These are phyloP conservation scores for Quercus tomentella DNA, from an alignment of 331 rosid species.

Conservation along the genomic window DNA sequence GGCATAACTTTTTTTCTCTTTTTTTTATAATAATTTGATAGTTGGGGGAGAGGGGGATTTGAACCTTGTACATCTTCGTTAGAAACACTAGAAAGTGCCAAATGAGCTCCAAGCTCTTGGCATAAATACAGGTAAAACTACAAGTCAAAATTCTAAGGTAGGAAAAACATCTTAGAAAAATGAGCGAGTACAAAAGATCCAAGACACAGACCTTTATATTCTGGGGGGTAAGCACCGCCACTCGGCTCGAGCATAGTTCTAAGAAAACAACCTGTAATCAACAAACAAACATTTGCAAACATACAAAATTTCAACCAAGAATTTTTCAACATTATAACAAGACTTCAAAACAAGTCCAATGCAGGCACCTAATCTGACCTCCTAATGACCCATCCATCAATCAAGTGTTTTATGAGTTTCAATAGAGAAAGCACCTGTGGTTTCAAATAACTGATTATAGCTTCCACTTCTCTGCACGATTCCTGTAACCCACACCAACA, in stretches of 20 bases:
- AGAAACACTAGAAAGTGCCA: no score
- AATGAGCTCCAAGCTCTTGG: no score
- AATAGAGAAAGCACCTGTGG: constrained; percentile 64
- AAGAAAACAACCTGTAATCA: constrained; percentile 77
- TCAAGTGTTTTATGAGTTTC: constrained; percentile 12
- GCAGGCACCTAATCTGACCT: constrained; percentile 29
- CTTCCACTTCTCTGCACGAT: constrained; percentile 89
- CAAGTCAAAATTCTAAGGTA: not conserved
- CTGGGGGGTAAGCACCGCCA: constrained; percentile 69
- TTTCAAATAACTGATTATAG: constrained; percentile 66
- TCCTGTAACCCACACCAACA: constrained; percentile 51
- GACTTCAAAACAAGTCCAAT: constrained; percentile 1
- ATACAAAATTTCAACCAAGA: constrained; percentile 5
- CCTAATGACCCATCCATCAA: constrained; percentile 22
- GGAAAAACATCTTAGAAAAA: not conserved
- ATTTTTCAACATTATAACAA: not conserved
- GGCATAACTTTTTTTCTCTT: no score
- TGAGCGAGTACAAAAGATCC: not conserved
- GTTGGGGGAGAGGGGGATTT: no score
- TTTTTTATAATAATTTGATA: no score
- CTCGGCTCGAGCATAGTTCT: constrained; percentile 83
- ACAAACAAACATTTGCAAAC: constrained; percentile 13
- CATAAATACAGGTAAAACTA: not conserved
- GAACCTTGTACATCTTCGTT: no score
- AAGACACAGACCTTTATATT: constrained; percentile 59